phyloP scores from a whole-genome alignment of 371 early-diverging fungal species.

The Dichotomocladium elegans region DNA sequence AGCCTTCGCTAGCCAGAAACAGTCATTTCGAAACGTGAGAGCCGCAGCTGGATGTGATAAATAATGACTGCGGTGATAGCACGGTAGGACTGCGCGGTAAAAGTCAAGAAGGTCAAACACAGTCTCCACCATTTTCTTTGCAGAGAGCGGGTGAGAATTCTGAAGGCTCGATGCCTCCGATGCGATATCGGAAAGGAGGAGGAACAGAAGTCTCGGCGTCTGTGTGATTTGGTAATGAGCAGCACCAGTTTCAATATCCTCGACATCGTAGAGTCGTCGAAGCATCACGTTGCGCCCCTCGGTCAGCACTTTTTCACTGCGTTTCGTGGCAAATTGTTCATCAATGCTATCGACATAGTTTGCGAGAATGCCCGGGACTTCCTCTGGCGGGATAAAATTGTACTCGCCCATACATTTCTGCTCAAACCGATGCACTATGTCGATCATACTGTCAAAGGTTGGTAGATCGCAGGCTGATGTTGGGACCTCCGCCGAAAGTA shows the following conservation, averaged over 20 bases:
- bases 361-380: neutral
- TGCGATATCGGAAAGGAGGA: slow-evolving; percentile 28
- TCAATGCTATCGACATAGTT: slow-evolving; percentile 24
- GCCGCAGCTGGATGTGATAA: slow-evolving; percentile 48
- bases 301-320: slow-evolving; percentile 22
- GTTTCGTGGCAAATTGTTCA: slow-evolving; percentile 31
- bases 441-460: slow-evolving; percentile 4
- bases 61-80: slow-evolving; percentile 32
- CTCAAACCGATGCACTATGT: slow-evolving; percentile 5
- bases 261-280: slow-evolving; percentile 35
- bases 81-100: slow-evolving; percentile 52
- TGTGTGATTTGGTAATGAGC: slow-evolving; percentile 34
- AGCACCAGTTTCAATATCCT: slow-evolving; percentile 7
- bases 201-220: slow-evolving; percentile 30
- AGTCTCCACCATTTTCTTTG: slow-evolving; percentile 23
- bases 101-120: slow-evolving; percentile 45
- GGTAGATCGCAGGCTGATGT: slow-evolving; percentile 5
- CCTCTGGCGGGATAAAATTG: neutral
- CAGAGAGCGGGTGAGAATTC: slow-evolving; percentile 31
- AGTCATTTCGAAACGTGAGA: slow-evolving; percentile 70
- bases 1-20: slow-evolving; percentile 58
- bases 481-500: slow-evolving; percentile 10
- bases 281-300: slow-evolving; percentile 41
- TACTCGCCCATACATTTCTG: slow-evolving; percentile 6
- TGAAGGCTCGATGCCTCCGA: slow-evolving; percentile 27